Base-by-base conservation (phyloP, 192 early-diverging fungal species). In the Mortierella hygrophila region DNA sequence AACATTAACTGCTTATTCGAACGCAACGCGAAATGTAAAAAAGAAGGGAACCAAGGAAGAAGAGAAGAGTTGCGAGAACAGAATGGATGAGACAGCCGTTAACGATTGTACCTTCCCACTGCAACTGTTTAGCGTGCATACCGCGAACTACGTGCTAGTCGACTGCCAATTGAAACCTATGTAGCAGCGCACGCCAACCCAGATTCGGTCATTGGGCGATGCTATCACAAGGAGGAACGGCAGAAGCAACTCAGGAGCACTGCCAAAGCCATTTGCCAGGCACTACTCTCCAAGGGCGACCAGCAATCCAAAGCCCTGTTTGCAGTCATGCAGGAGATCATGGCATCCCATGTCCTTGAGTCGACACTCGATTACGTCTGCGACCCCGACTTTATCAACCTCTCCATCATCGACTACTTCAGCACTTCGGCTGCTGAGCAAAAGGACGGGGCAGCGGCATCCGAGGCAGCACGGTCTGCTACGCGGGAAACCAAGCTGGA, bases 331-430 rank as follows among this genome's bases (percentile, higher is more conserved):
- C 88, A 88, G 69, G 92, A 92, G 60, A 79, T 93, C 32, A 85
- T 91, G 74, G 87, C 92, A 10, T 86, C 82, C 13, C 87, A 91
- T 26, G 80, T 90, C 52, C 85, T 93, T 55, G 89, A 90, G n/a
- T 70, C 77, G 68, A 80, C 87, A 11, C 75, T 93, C 16, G 82
- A 90, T 42, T 88, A 77, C 6, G 46, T 89, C 3, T 89, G 91
- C 35, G 91, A 93, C 63, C 91, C 92, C 3, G 92, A 93, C 63
- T 91, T 82, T 68, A 81, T 93, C 32, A 93, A 93, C 75, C 42
- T 89, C 44, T 73, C 82, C 35, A 91, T 93, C 29, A 89, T 93
- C 16, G 85, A 91, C 13, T 88, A 90, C 63, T 79, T 93, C 23
- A 88, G 70, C 4, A 68, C 57, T 8, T 44, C 80, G 16, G 26